Base-by-base conservation (phyloP, 495 filamentous ascomycete genomes). In the Xylaria intraflava region DNA sequence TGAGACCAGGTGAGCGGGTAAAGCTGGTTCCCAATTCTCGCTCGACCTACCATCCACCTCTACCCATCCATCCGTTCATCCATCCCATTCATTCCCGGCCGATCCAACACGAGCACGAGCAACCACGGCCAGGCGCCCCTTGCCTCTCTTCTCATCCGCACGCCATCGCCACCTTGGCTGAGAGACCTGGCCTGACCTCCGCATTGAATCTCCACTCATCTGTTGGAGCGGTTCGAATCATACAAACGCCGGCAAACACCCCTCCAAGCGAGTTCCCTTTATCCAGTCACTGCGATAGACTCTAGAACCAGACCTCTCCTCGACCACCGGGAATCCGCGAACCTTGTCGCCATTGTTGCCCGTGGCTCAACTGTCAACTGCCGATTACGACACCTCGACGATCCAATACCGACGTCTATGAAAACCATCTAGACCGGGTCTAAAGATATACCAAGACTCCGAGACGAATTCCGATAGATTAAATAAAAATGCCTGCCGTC, bases 401-500 rank as follows among this genome's bases (percentile, higher is more conserved):
- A 17, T 8, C 35, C 4, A 14, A 19, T 17, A 1, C 8, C 35
- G 16, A 2, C 35, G 5, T 19, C 3, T n/a, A 29, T 29, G 31
- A 33, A 33, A 33, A 6, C 31, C 35, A 11, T 38, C 35, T 38
- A 38, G 35, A 38, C 2, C 8, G 5, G 17, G 2, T 17, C 17
- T 19, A 33, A 33, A 12, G 14, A 33, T 8, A 33, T 33, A 33
- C 16, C n/a, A 42, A 24, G 17, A 53, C 33, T 19, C n/a, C 24
- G 33, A 57, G 35, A 57, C 51, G 27, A 47, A 8, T 1, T 1
- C 5, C 41, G 49, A 47, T 42, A 30, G 14, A 49, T 1, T 12
- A 35, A 16, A 9, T 0, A 35, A 24, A 39, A 45, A 72, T 70
- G 67, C 60, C 69, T 51, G 51, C 62, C 56, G 45, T 67, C 51